Evolutionary conservation across 495 filamentous ascomycete genomes (phyloP), one percentile per base, ranked within the genome.

Genomic region (Penicillium subrubescens): DNA sequence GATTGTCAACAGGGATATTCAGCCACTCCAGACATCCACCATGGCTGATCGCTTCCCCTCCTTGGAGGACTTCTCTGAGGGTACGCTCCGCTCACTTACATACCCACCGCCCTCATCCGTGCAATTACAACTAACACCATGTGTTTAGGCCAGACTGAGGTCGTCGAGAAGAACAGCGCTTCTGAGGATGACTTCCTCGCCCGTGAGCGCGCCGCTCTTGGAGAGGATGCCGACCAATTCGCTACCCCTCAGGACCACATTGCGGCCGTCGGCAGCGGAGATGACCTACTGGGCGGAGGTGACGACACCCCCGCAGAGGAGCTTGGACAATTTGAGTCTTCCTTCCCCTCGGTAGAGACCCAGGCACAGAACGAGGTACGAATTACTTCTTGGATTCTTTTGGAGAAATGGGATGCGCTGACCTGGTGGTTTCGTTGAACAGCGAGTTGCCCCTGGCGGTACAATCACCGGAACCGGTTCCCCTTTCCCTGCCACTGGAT

Each of bases 41-140:
- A 99, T 99, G 95, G 94, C 95, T 23, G 93, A 98, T 80, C 84
- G 94, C 73, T 99, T 99, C 79, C 95, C 95, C 59, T 96, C 95
- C 23, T 81, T 99, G 74, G 95, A 99, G 76, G 95, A 98, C 74
- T 93, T 98, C 77, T 90, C 94, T 72, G 92, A 90, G 59, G 94
- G 94, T 87, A 86, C 83, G 90, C 62, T 61, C 44, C 64, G 57
- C 61, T 68, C 65, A 65, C 65, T 60, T 64, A 60, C 64, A 68
- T 51, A 21, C 37, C 33, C 19, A 54, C 59, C 50, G 53, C 46
- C 37, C 64, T 60, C 59, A 60, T 62, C 61, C 44, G 66, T 59
- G 60, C 64, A 66, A 51, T 67, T 62, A 66, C 44, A 12, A 62
- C 66, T 77, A 70, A 77, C 73, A 70, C 54, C 73, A 63, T 53